These are phyloP conservation scores for Hypoxylon sp. DNA, from an alignment of 2,329 filamentous ascomycete species.

Conservation along the genomic window DNA sequence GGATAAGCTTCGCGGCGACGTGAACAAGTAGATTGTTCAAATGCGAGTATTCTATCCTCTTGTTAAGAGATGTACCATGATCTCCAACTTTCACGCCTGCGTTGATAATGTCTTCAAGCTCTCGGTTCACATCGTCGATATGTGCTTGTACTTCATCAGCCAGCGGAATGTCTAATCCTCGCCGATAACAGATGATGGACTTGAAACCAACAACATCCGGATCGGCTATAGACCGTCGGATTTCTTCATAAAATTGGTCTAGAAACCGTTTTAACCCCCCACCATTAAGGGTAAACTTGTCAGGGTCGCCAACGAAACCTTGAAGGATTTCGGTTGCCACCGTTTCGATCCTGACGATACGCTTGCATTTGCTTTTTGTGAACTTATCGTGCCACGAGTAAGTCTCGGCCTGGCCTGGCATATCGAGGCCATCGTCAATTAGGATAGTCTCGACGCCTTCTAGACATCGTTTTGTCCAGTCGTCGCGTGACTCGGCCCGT, in stretches of 20 bases:
- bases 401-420: constrained; percentile 67
- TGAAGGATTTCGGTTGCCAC: constrained; percentile 75
- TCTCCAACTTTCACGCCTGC: constrained; percentile 49
- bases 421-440: constrained; percentile 81
- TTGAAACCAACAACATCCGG: constrained; percentile 84
- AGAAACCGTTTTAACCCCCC: constrained; percentile 60
- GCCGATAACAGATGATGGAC: constrained; percentile 85
- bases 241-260: constrained; percentile 65
- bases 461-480: constrained; percentile 75
- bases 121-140: constrained; percentile 59
- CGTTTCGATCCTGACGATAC: constrained; percentile 84
- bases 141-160: constrained; percentile 57
- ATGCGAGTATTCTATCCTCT: constrained; percentile 72
- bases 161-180: constrained; percentile 74
- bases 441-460: constrained; percentile 80
- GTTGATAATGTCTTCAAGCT: constrained; percentile 57
- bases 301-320: constrained; percentile 58
- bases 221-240: constrained; percentile 73
- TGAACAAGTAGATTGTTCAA: constrained; percentile 81
- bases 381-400: constrained; percentile 78
- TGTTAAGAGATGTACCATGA: constrained; percentile 54
- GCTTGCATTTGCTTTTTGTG: constrained; percentile 74
- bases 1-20: constrained; percentile 72
- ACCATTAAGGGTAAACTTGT: constrained; percentile 45
- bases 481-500: constrained; percentile 64